These are phyloP conservation scores for Chytridiales sp. DNA, from an alignment of 371 early-diverging fungal species.

Conservation along the genomic window DNA sequence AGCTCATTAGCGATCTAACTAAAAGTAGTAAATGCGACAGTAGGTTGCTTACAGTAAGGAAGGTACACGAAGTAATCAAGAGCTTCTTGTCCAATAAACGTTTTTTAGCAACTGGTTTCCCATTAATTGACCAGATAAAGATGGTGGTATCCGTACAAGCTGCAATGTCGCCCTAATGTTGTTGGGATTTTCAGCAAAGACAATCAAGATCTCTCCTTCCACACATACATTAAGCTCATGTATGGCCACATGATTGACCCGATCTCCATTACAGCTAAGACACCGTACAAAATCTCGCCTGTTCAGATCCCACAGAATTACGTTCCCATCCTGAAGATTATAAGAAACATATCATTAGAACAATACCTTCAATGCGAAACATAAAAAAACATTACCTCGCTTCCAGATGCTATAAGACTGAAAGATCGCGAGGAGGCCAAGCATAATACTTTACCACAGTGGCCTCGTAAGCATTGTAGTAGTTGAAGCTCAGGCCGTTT, in stretches of 20 bases:
- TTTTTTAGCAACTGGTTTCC: conserved; percentile 62
- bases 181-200: not conserved
- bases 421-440: conserved; percentile 65
- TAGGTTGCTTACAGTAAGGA: conserved; percentile 53
- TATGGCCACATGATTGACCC: conserved; percentile 57
- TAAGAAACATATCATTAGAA: too few relatives aligned
- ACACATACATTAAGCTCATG: conserved; percentile 49
- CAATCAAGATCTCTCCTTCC: not conserved
- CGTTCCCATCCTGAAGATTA: conserved; percentile 70
- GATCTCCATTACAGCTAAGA: conserved; percentile 57
- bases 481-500: conserved; percentile 53
- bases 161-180: conserved; percentile 72
- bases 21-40: conserved; percentile 55
- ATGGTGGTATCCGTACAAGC: conserved; percentile 63
- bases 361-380: too few relatives aligned
- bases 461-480: conserved; percentile 65
- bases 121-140: conserved; percentile 72
- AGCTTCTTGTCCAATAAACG: too few relatives aligned
- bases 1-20: conserved; percentile 31
- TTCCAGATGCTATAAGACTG: conserved; percentile 67
- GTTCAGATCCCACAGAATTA: conserved; percentile 76
- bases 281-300: conserved; percentile 65
- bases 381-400: too few relatives aligned
- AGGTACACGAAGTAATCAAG: conserved; percentile 57
- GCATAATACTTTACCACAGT: conserved; percentile 57